Evolutionary conservation across 306 rosid genomes (phyloP), one percentile per base, ranked within the genome.

Genomic region (Cicer yamashitae): DNA sequence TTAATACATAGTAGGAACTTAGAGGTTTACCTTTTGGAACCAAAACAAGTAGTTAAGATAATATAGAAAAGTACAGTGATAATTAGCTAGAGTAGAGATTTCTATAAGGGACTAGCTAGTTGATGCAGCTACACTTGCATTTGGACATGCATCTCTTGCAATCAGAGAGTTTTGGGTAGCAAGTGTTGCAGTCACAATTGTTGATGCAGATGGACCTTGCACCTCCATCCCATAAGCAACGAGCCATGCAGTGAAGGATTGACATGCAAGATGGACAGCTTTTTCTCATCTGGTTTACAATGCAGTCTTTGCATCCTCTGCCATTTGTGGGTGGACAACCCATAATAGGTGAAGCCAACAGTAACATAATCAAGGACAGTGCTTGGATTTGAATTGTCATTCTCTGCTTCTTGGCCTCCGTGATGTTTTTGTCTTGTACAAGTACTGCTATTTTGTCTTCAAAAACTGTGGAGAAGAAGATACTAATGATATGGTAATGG

Each of bases 121-220:
- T 75, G 50, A 41, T 13, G 78, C 98, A 93, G 83, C 71, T 93
- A 75, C 97, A 93, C 86, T 89, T 89, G 85, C 98, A 91, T 76
- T 76, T 74, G 10, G 81, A 74, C 94, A 93, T 87, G 96, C 98
- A 94, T 56, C 48, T 83, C 87, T 82, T 89, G 87, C 98, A 93
- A 52, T 74, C 89, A 3, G 90, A 77, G 66, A 87, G 92, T 22
- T 80, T 80, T 1, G 92, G 92, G 73, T 63, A 74, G 74, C 75
- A 80, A 15, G 67, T 67, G 43, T 84, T 79, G 70, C 86, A 69
- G 74, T 86, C 77, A 34, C 97, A 94, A 54, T 80, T 85, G 14
- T 73, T 85, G 43, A 63, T 40, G 67, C 98, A 93, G 12, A 38
- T 20, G 67, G 81, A 30, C 79, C 79, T 87, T 6, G 89, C 78